These are phyloP conservation scores for Fusarium xylarioides DNA, from an alignment of 2,329 filamentous ascomycete species.

Conservation along the genomic window DNA sequence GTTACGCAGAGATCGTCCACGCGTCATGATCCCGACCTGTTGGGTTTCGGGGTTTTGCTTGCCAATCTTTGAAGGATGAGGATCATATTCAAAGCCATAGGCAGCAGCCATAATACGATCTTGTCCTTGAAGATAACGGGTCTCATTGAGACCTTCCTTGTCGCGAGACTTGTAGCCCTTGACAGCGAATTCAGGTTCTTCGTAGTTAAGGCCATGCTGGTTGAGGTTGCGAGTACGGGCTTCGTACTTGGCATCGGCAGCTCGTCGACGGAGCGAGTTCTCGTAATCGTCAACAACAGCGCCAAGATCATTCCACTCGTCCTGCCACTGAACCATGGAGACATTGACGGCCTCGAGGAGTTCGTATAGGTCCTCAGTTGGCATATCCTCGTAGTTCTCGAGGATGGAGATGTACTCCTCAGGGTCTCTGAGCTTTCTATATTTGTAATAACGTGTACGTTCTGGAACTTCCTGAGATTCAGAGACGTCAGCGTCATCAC, in stretches of 20 bases:
- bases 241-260: conserved; percentile 59
- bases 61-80: conserved; percentile 65
- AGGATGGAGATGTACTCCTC: conserved; percentile 59
- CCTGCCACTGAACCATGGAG: conserved; percentile 61
- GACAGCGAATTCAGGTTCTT: conserved; percentile 63
- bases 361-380: conserved; percentile 56
- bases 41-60: conserved; percentile 67
- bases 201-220: conserved; percentile 53
- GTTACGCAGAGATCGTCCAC: conserved; percentile 63
- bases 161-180: conserved; percentile 62
- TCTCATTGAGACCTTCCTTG: conserved; percentile 55
- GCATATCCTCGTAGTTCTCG: conserved; percentile 60
- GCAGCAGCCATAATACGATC: conserved; percentile 67
- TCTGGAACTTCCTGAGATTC: conserved; percentile 48
- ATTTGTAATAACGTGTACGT: conserved; percentile 51
- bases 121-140: conserved; percentile 60
- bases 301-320: conserved; percentile 61
- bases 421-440: conserved; percentile 61
- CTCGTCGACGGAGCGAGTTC: conserved; percentile 61
- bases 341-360: conserved; percentile 56
- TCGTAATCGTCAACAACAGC: conserved; percentile 66
- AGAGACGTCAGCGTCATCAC: conserved; percentile 48
- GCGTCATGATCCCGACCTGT: conserved; percentile 59
- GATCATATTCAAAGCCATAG: conserved; percentile 70
- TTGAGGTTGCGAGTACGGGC: conserved; percentile 55